A percentile compares a stretch with the other conserved stretches of the same genome.
These are phyloP conservation scores for Solanum habrochaites DNA, from an alignment of 257 asterid species.

Conservation along the genomic window DNA sequence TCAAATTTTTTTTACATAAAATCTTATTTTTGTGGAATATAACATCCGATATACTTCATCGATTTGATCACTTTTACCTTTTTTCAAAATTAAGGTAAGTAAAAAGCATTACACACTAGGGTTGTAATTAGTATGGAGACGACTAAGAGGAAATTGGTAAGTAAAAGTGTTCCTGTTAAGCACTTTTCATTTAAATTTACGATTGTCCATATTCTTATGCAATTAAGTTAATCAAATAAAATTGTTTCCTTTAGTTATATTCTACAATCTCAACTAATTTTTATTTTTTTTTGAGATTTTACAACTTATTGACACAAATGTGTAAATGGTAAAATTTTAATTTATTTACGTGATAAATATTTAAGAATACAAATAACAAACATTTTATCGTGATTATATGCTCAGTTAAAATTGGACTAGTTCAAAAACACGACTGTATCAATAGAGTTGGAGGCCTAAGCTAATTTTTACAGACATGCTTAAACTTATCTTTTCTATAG, in stretches of 20 bases:
- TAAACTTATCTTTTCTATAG: neutral
- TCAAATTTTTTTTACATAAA: neutral
- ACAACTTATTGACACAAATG: neutral
- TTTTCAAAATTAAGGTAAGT: neutral
- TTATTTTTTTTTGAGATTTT: neutral
- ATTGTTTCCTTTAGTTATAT: neutral
- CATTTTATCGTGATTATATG: neutral
- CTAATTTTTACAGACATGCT: too few relatives aligned
- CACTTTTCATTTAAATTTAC: neutral
- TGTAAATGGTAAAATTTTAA: neutral
- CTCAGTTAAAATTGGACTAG: neutral
- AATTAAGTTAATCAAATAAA: too few relatives aligned
- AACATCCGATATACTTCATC: neutral
- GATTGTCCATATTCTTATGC: neutral
- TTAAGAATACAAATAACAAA: neutral
- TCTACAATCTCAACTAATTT: neutral
- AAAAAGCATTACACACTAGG: too few relatives aligned
- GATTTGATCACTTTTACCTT: neutral
- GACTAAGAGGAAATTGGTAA: too few relatives aligned
- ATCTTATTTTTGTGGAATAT: neutral
- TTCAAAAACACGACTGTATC: neutral
- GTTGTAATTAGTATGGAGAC: too few relatives aligned
- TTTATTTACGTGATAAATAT: neutral
- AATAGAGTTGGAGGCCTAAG: neutral
- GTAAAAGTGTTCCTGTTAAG: neutral